These are phyloP conservation scores for Phaeosphaeria sp. DNA, from an alignment of 2,329 filamentous ascomycete species.

Conservation along the genomic window DNA sequence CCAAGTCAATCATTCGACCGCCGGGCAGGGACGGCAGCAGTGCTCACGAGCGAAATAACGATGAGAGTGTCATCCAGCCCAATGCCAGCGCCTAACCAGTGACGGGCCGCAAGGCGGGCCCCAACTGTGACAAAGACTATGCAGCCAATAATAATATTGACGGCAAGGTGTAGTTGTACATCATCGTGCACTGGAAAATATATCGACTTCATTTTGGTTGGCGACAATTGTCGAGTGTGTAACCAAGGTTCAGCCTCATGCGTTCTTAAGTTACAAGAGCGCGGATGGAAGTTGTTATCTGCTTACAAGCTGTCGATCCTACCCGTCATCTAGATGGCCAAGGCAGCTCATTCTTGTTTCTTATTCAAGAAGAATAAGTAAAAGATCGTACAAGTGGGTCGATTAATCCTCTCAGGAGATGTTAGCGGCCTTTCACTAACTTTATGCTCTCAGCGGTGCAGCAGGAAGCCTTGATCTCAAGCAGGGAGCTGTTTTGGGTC, in stretches of 20 bases:
- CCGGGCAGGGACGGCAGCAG: neutral
- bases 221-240: neutral
- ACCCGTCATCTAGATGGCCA: neutral
- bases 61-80: neutral
- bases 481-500: neutral
- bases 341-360: neutral
- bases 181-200: neutral
- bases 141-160: slow-evolving; percentile 1
- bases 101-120: neutral
- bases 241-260: neutral
- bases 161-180: neutral
- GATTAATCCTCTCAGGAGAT: neutral
- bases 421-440: neutral
- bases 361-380: neutral
- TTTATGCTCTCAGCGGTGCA: neutral
- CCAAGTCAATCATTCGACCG: neutral
- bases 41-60: neutral
- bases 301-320: neutral
- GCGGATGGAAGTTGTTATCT: neutral
- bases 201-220: neutral
- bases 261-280: neutral
- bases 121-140: neutral
- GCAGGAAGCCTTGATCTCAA: neutral
- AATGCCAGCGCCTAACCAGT: neutral
- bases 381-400: neutral